These are phyloP conservation scores for Leccinellum albellum DNA, from an alignment of 768 basidiomycete genomes.

Conservation along the genomic window DNA sequence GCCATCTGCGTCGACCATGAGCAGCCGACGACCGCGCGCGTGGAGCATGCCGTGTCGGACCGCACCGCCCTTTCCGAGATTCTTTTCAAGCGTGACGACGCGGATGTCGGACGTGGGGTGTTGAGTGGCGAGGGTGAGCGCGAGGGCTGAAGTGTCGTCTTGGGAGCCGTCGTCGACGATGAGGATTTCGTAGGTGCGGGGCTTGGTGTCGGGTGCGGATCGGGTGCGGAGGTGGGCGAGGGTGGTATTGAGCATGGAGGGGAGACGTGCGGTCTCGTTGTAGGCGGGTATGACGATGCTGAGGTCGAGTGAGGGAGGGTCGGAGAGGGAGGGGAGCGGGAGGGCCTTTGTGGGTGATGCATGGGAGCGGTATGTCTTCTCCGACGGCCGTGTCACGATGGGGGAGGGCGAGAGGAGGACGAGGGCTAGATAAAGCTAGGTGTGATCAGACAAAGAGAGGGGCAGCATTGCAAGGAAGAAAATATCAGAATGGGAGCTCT, in stretches of 20 bases:
- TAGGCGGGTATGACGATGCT: slow-evolving; percentile 87
- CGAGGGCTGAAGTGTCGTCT: slow-evolving; percentile 67
- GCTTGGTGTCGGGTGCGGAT: not conserved
- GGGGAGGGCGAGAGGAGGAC: slow-evolving; percentile 71
- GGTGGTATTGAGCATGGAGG: slow-evolving; percentile 75
- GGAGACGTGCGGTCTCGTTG: slow-evolving; percentile 85
- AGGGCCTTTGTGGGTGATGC: slow-evolving; percentile 49
- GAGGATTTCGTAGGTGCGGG: slow-evolving; percentile 71
- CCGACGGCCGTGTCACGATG: slow-evolving; percentile 59
- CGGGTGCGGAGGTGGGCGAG: slow-evolving; percentile 50
- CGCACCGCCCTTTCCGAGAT: slow-evolving; percentile 90
- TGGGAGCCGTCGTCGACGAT: slow-evolving; percentile 88
- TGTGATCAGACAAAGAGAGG: slow-evolving; percentile 19
- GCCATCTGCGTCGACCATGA: slow-evolving; percentile 95
- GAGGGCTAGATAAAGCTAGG: slow-evolving; percentile 66
- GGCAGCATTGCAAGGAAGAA: no score
- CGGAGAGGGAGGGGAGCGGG: slow-evolving; percentile 55
- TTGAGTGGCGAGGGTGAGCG: slow-evolving; percentile 59
- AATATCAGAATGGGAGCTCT: slow-evolving; percentile 35
- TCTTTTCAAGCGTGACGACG: slow-evolving; percentile 72
- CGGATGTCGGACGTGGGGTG: slow-evolving; percentile 62
- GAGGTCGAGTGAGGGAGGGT: slow-evolving; percentile 61
- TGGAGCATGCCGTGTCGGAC: slow-evolving; percentile 90
- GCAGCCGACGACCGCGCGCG: slow-evolving; percentile 66
- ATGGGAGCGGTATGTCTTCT: slow-evolving; percentile 63